These are phyloP conservation scores for Imleria badia DNA, from an alignment of 768 basidiomycete genomes.

Conservation along the genomic window DNA sequence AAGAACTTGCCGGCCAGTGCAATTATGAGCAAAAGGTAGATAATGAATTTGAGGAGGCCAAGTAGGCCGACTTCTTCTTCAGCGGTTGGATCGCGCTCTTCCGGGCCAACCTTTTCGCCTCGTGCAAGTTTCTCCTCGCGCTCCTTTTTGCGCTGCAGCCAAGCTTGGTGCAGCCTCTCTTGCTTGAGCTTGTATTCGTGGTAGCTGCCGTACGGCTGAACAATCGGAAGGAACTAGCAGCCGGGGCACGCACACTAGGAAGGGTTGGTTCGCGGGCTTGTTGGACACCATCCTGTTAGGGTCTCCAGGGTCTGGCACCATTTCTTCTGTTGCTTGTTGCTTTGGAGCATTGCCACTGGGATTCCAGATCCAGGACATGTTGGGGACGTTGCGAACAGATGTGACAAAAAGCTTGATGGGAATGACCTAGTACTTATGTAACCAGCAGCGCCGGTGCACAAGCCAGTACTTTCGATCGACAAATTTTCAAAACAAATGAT, in stretches of 20 bases:
- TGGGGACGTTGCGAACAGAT: neutral
- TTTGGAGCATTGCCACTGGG: conserved; percentile 38
- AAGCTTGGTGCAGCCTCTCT: conserved; percentile 59
- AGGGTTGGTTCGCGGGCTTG: conserved; percentile 84
- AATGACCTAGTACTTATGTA: too few species aligned
- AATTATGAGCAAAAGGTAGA: conserved; percentile 52
- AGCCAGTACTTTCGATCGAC: neutral
- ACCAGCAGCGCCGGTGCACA: neutral
- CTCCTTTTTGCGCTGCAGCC: conserved; percentile 68
- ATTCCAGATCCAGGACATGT: conserved; percentile 70
- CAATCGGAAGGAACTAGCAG: neutral
- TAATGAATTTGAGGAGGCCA: conserved; percentile 67
- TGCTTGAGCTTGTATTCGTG: conserved; percentile 64
- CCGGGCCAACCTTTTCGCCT: conserved; percentile 71
- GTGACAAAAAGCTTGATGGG: neutral
- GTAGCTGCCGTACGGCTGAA: conserved; percentile 44
- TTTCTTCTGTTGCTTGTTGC: conserved; percentile 43
- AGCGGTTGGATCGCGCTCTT: conserved; percentile 72
- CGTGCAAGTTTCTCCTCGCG: conserved; percentile 71
- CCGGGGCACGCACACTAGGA: conserved; percentile 62
- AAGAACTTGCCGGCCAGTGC: conserved; percentile 77
- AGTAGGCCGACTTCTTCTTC: conserved; percentile 62
- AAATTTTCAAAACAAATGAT: neutral
- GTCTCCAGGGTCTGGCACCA: conserved; percentile 62
- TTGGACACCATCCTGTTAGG: conserved; percentile 71